Conservation (phyloP, 768 basidiomycete species). For the Lactarius sanguifluus region DNA sequence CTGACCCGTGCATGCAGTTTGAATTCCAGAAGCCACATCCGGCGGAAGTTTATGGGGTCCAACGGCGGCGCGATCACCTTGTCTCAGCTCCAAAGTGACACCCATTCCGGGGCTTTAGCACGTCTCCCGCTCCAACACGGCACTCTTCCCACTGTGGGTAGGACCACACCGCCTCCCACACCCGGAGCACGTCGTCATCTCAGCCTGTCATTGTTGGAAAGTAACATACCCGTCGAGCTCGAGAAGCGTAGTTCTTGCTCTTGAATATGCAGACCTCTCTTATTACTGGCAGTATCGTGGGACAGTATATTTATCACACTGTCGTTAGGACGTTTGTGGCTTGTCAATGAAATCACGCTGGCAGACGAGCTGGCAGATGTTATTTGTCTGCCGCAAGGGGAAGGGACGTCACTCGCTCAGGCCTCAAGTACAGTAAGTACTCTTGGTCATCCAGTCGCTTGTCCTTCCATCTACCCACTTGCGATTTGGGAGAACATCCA, state of each 20-base stretch:
- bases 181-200: not conserved
- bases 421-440: too few relatives aligned
- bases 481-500: too few relatives aligned
- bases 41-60: conserved; percentile 10
- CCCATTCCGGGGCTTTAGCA: not conserved
- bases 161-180: not conserved
- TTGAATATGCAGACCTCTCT: not conserved
- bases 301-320: not conserved
- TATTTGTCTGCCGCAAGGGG: not conserved
- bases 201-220: not conserved
- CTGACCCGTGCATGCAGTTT: not conserved
- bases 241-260: not conserved
- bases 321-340: not conserved
- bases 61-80: not conserved
- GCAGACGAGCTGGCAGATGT: not conserved
- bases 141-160: not conserved
- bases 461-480: too few relatives aligned
- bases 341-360: not conserved
- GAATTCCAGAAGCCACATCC: conserved; percentile 6
- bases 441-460: too few relatives aligned
- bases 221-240: not conserved
- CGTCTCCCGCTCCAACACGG: not conserved
- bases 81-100: not conserved
- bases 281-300: not conserved
- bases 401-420: not conserved